Base-by-base conservation (phyloP, 805 yeast genomes). In the Ogataea methanolica region DNA sequence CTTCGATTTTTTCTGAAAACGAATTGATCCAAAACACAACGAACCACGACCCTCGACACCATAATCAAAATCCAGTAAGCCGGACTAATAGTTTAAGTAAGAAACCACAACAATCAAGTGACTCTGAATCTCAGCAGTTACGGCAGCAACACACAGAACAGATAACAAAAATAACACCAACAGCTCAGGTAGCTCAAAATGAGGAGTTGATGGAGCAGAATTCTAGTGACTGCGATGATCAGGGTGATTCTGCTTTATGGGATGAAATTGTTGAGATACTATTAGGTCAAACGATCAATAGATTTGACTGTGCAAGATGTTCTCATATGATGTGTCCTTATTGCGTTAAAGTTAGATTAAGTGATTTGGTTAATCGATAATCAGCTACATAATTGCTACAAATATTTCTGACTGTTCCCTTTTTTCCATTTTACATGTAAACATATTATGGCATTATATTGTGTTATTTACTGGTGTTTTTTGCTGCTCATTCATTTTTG, bases 261-360 rank as follows among this genome's bases (percentile, higher is more conserved):
- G 50, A 48, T 8, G 36, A 46, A 23, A 42, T 48, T 9, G 48
- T 53, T 21, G 57, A 57, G 16, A 12, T 39, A 7, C 44, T 55
- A 15, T 41, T 53, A 12, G 43, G 31, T 29, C 49, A 50, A 26
- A 42, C 52, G n/a, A 53, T 55, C 38, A 50, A 47, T 29, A 49
- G 67, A 35, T 58, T 53, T 46, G 65, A 61, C 42, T 63, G 67
- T 48, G 46, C 47, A 4, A 52, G 66, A 34, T 63, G 67, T 49
- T 48, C 45, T 36, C 67, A 63, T 50, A 57, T 63, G 62, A 63
- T 63, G 67, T 63, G 67, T 43, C 67, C 67, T 5, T 63, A 63
- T 44, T 63, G 67, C 45, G 52, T 57, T 35, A 63, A 63, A 43
- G 65, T 58, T 8, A 49, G 67, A 14, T 42, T 61, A n/a, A 46